Percentiles rank a stretch among this genome's conserved stretches.
Conservation (phyloP, 2,329 filamentous ascomycete genomes). For the Phyllosticta citribraziliensis region DNA sequence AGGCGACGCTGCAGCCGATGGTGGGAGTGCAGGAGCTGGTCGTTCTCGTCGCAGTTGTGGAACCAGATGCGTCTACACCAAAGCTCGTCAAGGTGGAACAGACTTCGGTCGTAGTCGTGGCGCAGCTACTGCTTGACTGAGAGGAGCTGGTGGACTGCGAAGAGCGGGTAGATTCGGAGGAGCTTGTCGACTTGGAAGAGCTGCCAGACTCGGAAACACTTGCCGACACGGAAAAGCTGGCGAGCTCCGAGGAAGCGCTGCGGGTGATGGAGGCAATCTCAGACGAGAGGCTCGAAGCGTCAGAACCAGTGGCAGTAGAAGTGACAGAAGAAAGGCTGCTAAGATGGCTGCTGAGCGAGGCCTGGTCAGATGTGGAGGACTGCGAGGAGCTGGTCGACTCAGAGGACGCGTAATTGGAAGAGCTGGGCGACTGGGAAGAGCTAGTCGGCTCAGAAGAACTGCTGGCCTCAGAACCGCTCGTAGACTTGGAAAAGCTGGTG, state of each 20-base stretch:
- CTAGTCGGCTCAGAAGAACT: too few species aligned
- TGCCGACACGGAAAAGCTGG: neutral
- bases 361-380: neutral
- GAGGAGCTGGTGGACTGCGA: neutral
- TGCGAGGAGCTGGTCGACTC: neutral
- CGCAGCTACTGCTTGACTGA: neutral
- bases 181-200: neutral
- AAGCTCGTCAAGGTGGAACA: neutral
- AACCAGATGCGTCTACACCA: neutral
- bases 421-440: too few species aligned
- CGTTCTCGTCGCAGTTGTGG: neutral
- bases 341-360: neutral
- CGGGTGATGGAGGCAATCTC: neutral
- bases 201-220: too few species aligned
- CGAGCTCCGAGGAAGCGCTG: neutral
- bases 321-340: slow-evolving; percentile 2
- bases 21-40: neutral
- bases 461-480: too few species aligned
- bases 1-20: neutral
- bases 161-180: neutral
- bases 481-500: too few species aligned
- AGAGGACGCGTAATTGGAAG: neutral
- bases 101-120: neutral
- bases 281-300: neutral
- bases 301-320: slow-evolving; percentile 1